Base-by-base conservation (phyloP, 345 rosid genomes). In the Gynandropsis gynandra region DNA sequence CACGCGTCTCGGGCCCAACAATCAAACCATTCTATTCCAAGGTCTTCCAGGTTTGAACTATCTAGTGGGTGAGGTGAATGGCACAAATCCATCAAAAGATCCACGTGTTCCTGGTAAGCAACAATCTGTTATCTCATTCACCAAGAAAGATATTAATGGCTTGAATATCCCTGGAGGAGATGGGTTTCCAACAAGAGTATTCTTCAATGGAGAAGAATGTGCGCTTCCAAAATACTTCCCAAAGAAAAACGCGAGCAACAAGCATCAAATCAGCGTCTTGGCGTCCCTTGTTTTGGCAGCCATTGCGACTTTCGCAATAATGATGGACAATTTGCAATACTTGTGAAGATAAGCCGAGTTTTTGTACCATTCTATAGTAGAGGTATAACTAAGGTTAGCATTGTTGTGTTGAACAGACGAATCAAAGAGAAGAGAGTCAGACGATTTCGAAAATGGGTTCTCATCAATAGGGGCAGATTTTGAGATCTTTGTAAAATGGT, bases 161-260 rank as follows among this genome's bases (percentile, higher is more conserved):
- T 70, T 88, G 12, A 67, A 81, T 39, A 57, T 93, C n/a, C 46
- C 16, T 0, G 32, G 20, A 6, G 97, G 99, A 0, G 83, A 88
- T 18, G 95, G 95, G 4, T 93, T 93, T 40, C 99, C 95, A 0
- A 59, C 74, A 0, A 83, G 63, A 70, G 64, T 93, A 34, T 62
- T 64, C 62, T 93, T 88, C 65, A 83, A 93, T 46, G 99, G 99
- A 24, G 97, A 89, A 72, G 97, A 93, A 65, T 93, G 99, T 34
- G 76, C 95, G 0, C 75, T 93, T 42, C 99, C 99, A 1, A 55
- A 49, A 15, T 59, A 57, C 12, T 58, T 81, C 12, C 99, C 99
- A 0, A 37, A 15, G 29, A 66, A 62, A 56, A 76, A 72, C 53
- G 52, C 75, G 14, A 81, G 71, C 1, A 59, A 60, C 37, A 73